A percentile compares a stretch with the other conserved stretches of the same genome.
Conservation (phyloP, 176 grass and related monocot species). For the Carex myosuroides region DNA sequence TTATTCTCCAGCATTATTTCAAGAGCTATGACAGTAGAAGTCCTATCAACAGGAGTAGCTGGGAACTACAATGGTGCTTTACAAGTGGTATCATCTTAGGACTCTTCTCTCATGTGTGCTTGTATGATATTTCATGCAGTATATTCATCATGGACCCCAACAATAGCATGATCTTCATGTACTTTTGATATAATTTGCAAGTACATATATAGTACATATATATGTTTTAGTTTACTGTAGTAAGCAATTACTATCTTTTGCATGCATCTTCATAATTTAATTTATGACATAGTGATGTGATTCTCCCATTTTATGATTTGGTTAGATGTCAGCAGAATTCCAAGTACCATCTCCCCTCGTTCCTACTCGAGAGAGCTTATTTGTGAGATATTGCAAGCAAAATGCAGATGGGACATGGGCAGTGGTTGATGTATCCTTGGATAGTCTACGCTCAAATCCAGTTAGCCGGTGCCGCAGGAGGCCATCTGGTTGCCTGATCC, state of each 20-base stretch:
- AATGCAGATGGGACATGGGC: conserved; percentile 77
- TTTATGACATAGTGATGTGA: neutral
- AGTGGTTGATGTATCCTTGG: conserved; percentile 85
- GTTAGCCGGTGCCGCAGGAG: conserved; percentile 50
- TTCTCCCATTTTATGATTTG: conserved; percentile 4
- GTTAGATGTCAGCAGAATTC: conserved; percentile 94
- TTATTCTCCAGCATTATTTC: conserved; percentile 92
- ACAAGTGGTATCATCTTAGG: conserved; percentile 56
- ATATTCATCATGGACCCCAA: neutral
- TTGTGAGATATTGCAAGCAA: conserved; percentile 96
- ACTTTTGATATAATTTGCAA: neutral
- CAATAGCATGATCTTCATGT: neutral
- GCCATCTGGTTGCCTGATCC: conserved; percentile 87
- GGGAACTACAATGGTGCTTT: conserved; percentile 89
- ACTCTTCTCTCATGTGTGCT: neutral
- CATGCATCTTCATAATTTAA: neutral
- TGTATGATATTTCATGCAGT: neutral
- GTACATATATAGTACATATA: neutral
- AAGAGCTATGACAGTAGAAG: conserved; percentile 63
- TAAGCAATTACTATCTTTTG: neutral
- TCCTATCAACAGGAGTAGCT: conserved; percentile 80
- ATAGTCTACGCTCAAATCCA: conserved; percentile 54
- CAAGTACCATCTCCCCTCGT: conserved; percentile 93
- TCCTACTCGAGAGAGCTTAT: conserved; percentile 78
- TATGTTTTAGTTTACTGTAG: neutral